Evolutionary conservation across 2,329 filamentous ascomycete genomes (phyloP).

Genomic region (Arachnopeziza araneosa): DNA sequence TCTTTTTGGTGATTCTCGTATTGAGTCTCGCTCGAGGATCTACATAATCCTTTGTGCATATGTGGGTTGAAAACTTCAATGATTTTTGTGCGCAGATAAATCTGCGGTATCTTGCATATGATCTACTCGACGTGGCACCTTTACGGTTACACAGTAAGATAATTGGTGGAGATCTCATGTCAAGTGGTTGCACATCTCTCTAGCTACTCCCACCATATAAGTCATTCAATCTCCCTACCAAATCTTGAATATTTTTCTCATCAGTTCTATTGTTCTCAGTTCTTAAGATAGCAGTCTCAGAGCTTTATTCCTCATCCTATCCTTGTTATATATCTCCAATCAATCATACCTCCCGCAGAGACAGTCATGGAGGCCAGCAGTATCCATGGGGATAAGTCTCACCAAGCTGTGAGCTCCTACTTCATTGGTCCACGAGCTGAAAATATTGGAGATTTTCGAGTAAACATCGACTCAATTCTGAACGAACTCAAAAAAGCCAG

Average conservation of each 20-base stretch:
- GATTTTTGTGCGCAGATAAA: background rate
- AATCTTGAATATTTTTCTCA: background rate
- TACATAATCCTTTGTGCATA: background rate
- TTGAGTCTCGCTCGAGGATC: too few relatives aligned
- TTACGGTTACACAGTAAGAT: background rate
- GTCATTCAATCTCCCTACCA: background rate
- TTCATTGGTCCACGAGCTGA: constrained; percentile 6
- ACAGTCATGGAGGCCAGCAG: background rate
- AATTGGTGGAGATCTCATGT: background rate
- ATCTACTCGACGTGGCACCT: background rate
- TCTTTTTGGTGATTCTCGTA: too few relatives aligned
- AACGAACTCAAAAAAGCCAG: constrained; percentile 2
- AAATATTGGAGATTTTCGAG: constrained; percentile 1
- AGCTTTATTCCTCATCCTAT: background rate
- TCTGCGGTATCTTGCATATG: background rate
- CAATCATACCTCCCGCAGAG: background rate
- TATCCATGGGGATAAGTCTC: constrained; percentile 1
- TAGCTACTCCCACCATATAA: background rate
- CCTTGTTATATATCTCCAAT: background rate
- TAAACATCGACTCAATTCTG: constrained; percentile 1
- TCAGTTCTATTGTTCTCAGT: background rate
- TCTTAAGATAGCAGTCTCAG: background rate
- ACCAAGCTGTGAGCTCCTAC: constrained; percentile 3
- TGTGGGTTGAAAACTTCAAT: background rate
- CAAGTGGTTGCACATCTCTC: too few relatives aligned